phyloP scores from a whole-genome alignment of 768 basidiomycete species.

The Neoboletus subvelutipes region DNA sequence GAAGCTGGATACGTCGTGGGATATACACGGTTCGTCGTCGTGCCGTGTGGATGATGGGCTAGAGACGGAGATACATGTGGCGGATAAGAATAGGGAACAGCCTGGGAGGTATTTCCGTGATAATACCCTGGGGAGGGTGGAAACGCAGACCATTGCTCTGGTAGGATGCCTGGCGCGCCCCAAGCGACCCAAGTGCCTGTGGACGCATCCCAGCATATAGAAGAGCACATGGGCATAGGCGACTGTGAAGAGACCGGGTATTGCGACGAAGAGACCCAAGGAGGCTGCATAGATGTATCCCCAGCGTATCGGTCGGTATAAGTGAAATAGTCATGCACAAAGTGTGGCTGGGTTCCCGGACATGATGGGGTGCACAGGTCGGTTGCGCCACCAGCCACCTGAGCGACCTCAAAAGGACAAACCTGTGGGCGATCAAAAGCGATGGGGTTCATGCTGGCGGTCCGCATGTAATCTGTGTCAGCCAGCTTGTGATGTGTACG shows the following conservation, averaged over 20 bases:
- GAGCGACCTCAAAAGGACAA: conserved; percentile 19
- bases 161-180: conserved; percentile 23
- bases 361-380: conserved; percentile 27
- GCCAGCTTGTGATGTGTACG: conserved; percentile 25
- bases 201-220: conserved; percentile 31
- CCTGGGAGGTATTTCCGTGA: conserved; percentile 22
- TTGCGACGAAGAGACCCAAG: conserved; percentile 32
- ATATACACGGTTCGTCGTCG: conserved; percentile 20
- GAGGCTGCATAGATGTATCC: conserved; percentile 23
- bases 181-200: conserved; percentile 32
- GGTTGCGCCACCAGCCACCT: conserved; percentile 22
- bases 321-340: conserved; percentile 27
- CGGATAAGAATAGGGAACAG: conserved; percentile 30
- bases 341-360: conserved; percentile 24
- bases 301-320: conserved; percentile 23
- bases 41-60: conserved; percentile 19
- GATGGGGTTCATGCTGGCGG: conserved; percentile 20
- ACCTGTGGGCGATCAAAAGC: conserved; percentile 25
- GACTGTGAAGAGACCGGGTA: conserved; percentile 31
- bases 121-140: conserved; percentile 29
- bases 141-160: conserved; percentile 33
- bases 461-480: conserved; percentile 23
- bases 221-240: conserved; percentile 28
- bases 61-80: conserved; percentile 24
- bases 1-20: conserved; percentile 26